phyloP scores from a whole-genome alignment of 805 yeast genomes.

The Scheffersomyces lignosus region DNA sequence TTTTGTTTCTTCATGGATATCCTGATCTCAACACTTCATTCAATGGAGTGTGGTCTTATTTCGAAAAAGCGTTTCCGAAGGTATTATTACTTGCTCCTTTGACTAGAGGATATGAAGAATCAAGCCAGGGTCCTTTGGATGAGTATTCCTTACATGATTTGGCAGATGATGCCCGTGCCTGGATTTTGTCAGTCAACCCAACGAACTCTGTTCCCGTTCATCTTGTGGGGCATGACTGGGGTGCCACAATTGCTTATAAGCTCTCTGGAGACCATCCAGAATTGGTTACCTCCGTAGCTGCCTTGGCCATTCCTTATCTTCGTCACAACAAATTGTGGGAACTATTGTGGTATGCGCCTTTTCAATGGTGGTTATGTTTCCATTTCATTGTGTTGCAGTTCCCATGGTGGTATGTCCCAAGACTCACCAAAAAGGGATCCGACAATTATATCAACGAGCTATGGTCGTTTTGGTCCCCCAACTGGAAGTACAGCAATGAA shows the following conservation, averaged over 20 bases:
- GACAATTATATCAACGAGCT: constrained; percentile 28
- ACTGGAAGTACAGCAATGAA: constrained; percentile 28
- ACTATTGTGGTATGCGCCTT: constrained; percentile 28
- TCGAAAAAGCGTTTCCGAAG: constrained; percentile 15
- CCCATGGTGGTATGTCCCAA: constrained; percentile 20
- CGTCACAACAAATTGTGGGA: constrained; percentile 27
- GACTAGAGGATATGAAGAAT: constrained; percentile 38
- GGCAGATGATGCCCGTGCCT: constrained; percentile 34
- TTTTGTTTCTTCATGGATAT: constrained; percentile 19
- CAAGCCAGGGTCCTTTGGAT: constrained; percentile 23
- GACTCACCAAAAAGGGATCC: constrained; percentile 11
- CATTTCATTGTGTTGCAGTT: constrained; percentile 42
- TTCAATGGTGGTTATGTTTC: constrained; percentile 32
- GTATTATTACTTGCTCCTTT: constrained; percentile 31
- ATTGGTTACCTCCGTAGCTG: constrained; percentile 28
- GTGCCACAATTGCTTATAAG: constrained; percentile 37
- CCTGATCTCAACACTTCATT: constrained; percentile 38
- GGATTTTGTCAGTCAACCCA: constrained; percentile 25
- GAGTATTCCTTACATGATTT: constrained; percentile 29
- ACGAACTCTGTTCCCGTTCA: constrained; percentile 27
- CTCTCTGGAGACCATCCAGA: constrained; percentile 36
- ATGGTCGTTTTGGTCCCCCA: constrained; percentile 43
- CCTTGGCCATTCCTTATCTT: constrained; percentile 42
- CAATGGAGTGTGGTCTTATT: constrained; percentile 19
- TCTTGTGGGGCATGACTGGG: constrained; percentile 48